These are phyloP conservation scores for Yamadazyma phyllophila DNA, from an alignment of 805 yeast genomes.

Conservation along the genomic window DNA sequence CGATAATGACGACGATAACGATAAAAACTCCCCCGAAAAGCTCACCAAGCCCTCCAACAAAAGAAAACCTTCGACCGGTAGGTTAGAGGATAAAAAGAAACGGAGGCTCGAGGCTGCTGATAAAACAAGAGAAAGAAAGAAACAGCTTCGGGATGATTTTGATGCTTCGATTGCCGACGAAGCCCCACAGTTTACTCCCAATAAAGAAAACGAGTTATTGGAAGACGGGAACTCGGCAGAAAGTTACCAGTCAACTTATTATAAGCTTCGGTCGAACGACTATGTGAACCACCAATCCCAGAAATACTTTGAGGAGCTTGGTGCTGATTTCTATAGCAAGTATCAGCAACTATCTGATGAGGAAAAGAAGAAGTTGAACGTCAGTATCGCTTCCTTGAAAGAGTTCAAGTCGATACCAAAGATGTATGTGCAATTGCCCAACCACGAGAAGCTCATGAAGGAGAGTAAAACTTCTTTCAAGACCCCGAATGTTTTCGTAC, in stretches of 20 bases:
- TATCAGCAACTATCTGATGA: constrained; percentile 3
- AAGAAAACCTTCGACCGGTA: constrained; percentile 22
- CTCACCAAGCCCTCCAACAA: constrained; percentile 6
- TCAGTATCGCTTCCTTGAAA: constrained; percentile 22
- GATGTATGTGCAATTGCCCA: constrained; percentile 33
- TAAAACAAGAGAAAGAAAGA: constrained; percentile 10
- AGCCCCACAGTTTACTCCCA: constrained; percentile 22
- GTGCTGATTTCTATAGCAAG: constrained; percentile 15
- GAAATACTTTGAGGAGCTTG: constrained; percentile 21
- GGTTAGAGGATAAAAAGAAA: constrained; percentile 26
- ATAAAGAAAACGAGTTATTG: constrained; percentile 44
- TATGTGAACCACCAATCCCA: constrained; percentile 38
- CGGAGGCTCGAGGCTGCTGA: constrained; percentile 9
- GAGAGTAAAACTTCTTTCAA: constrained; percentile 27
- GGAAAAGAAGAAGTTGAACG: constrained; percentile 4
- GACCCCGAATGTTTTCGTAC: constrained; percentile 30
- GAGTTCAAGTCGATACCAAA: constrained; percentile 29
- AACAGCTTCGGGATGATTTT: constrained; percentile 16
- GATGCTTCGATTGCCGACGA: constrained; percentile 1
- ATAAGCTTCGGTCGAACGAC: constrained; percentile 45
- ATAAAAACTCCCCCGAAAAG: too few relatives aligned
- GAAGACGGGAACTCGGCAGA: constrained; percentile 42
- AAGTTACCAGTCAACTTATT: constrained; percentile 53
- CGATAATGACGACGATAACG: constrained; percentile 5
- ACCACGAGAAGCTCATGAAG: constrained; percentile 26